Evolutionary conservation across 192 early-diverging fungal genomes (phyloP).

Genomic region (Mortierella alpina): DNA sequence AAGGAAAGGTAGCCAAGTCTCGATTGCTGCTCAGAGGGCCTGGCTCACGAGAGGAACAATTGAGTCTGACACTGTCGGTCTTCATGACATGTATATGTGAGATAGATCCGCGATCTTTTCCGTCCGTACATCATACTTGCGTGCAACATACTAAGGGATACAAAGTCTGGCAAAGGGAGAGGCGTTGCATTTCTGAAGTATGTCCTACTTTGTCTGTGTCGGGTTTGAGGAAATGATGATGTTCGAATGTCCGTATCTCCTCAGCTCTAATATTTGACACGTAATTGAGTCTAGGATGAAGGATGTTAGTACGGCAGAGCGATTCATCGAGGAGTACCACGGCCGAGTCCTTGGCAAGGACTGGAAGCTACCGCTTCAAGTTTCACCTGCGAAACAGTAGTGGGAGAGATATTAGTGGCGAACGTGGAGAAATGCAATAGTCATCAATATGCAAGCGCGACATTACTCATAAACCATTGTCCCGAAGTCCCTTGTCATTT

Average conservation of each 20-base stretch:
- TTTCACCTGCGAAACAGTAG: slow-evolving; percentile 33
- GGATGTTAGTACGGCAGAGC: slow-evolving; percentile 23
- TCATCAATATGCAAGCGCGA: too few species aligned
- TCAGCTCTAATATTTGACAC: not conserved
- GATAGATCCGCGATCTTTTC: slow-evolving; percentile 41
- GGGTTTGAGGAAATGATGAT: not conserved
- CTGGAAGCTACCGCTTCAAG: slow-evolving; percentile 45
- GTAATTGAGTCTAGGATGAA: slow-evolving; percentile 15
- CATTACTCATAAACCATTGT: too few species aligned
- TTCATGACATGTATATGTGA: not conserved
- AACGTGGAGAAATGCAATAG: too few species aligned
- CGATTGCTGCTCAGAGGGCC: not conserved
- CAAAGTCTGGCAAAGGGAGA: slow-evolving; percentile 27
- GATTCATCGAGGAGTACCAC: slow-evolving; percentile 47
- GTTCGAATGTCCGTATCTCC: not conserved
- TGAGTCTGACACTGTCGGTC: not conserved
- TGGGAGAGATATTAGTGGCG: too few species aligned
- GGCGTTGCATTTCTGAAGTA: slow-evolving; percentile 50
- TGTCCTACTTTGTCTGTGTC: not conserved
- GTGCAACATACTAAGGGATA: slow-evolving; percentile 40
- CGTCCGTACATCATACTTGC: slow-evolving; percentile 14
- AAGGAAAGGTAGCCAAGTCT: slow-evolving; percentile 25
- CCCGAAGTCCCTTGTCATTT: too few species aligned
- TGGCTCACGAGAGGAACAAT: not conserved
- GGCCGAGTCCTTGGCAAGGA: slow-evolving; percentile 40